A percentile compares a stretch with the other conserved stretches of the same genome.
Evolutionary conservation across 148 eudicot species (phyloP).

Genomic region (Heliosperma pusillum): DNA sequence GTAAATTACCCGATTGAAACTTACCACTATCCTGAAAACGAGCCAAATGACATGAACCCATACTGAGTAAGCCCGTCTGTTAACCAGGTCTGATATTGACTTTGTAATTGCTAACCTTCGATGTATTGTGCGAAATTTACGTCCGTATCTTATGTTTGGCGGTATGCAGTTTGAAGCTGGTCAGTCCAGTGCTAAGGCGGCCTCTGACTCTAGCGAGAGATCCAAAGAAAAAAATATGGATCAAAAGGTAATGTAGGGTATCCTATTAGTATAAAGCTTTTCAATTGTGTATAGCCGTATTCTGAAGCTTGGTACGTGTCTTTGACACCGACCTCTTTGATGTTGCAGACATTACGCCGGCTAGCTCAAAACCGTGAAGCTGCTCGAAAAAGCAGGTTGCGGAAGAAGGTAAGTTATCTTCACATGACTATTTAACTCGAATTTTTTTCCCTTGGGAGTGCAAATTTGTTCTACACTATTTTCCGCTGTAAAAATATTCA

Average conservation of each 20-base stretch:
- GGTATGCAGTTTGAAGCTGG: constrained; percentile 60
- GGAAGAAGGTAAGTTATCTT: constrained; percentile 61
- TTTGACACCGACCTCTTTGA: background rate
- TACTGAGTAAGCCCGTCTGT: too few relatives aligned
- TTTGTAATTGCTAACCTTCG: background rate
- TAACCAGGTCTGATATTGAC: too few relatives aligned
- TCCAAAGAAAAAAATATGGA: constrained; percentile 72
- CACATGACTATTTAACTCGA: background rate
- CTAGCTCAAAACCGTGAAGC: constrained; percentile 98
- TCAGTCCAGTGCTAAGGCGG: constrained; percentile 42
- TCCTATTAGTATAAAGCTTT: background rate
- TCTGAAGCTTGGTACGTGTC: background rate
- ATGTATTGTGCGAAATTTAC: background rate
- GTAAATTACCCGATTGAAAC: too few relatives aligned
- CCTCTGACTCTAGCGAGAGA: constrained; percentile 82
- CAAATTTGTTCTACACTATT: background rate
- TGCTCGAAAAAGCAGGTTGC: constrained; percentile 88
- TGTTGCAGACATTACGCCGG: constrained; percentile 69
- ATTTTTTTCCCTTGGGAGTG: background rate
- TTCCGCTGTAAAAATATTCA: background rate
- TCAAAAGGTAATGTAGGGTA: constrained; percentile 57
- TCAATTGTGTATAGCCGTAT: background rate
- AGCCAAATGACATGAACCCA: too few relatives aligned
- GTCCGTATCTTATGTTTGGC: background rate
- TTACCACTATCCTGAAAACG: too few relatives aligned